These are phyloP conservation scores for Podospora pseudopauciseta DNA, from an alignment of 495 filamentous ascomycete species.

Conservation along the genomic window DNA sequence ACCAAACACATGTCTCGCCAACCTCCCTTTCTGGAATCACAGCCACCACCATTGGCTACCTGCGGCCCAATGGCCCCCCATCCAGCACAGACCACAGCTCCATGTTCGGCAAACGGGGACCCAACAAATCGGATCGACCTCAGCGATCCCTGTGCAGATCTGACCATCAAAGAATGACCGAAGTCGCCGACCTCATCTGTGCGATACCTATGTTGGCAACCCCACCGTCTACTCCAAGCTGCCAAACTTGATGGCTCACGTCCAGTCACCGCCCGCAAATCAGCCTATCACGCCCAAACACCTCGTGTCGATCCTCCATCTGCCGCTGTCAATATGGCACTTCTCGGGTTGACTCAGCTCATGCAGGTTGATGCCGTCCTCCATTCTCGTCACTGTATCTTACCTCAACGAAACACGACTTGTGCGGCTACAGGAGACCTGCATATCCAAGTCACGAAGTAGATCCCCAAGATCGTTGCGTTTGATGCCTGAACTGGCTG, in stretches of 20 bases:
- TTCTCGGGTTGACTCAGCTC: background rate
- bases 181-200: background rate
- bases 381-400: background rate
- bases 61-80: background rate
- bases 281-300: background rate
- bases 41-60: background rate
- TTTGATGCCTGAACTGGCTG: background rate
- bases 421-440: too few species aligned
- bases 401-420: background rate
- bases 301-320: background rate
- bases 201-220: background rate
- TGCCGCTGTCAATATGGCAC: background rate
- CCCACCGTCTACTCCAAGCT: background rate
- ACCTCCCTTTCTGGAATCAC: background rate
- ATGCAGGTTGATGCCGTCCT: background rate
- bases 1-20: background rate
- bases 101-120: background rate
- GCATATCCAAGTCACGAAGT: too few species aligned
- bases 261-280: too few species aligned
- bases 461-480: background rate
- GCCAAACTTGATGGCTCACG: too few species aligned
- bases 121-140: background rate
- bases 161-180: background rate
- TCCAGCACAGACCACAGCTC: background rate
- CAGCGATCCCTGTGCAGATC: background rate